Conservation (phyloP, 2,329 filamentous ascomycete species). For the Claviceps pusilla region DNA sequence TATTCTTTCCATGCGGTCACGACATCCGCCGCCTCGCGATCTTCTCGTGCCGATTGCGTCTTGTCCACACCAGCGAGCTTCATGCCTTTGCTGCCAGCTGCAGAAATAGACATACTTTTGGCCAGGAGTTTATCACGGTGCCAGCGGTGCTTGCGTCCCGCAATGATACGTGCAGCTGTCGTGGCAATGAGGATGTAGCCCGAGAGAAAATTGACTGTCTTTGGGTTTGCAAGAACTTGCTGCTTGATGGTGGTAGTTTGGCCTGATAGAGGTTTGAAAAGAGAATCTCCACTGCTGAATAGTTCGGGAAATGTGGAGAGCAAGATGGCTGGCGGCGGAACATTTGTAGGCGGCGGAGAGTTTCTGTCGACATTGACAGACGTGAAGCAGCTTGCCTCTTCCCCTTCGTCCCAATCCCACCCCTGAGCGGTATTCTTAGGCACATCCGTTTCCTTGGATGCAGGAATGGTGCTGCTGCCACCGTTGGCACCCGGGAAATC, state of each 20-base stretch:
- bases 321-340: constrained; percentile 75
- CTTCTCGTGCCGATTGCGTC: constrained; percentile 65
- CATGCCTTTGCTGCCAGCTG: constrained; percentile 68
- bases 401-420: constrained; percentile 38
- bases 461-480: constrained; percentile 9
- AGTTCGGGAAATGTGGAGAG: constrained; percentile 61
- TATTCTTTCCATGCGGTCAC: constrained; percentile 60
- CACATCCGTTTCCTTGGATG: constrained; percentile 7
- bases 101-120: constrained; percentile 79
- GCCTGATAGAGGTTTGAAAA: constrained; percentile 51
- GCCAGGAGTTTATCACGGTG: constrained; percentile 73
- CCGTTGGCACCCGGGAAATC: constrained; percentile 20
- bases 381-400: constrained; percentile 13
- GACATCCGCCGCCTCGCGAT: constrained; percentile 69
- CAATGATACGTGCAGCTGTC: constrained; percentile 66
- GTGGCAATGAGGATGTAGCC: constrained; percentile 48
- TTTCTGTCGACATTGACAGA: constrained; percentile 14
- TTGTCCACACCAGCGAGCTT: constrained; percentile 80
- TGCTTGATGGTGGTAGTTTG: constrained; percentile 44
- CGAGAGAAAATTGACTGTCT: constrained; percentile 46
- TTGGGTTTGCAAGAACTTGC: constrained; percentile 46
- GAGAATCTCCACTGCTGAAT: constrained; percentile 48
- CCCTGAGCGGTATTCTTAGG: constrained; percentile 11
- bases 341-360: constrained; percentile 58
- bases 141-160: constrained; percentile 76